These are phyloP conservation scores for Phyllosticta citrichinensis DNA, from an alignment of 2,329 filamentous ascomycete genomes.

Conservation along the genomic window DNA sequence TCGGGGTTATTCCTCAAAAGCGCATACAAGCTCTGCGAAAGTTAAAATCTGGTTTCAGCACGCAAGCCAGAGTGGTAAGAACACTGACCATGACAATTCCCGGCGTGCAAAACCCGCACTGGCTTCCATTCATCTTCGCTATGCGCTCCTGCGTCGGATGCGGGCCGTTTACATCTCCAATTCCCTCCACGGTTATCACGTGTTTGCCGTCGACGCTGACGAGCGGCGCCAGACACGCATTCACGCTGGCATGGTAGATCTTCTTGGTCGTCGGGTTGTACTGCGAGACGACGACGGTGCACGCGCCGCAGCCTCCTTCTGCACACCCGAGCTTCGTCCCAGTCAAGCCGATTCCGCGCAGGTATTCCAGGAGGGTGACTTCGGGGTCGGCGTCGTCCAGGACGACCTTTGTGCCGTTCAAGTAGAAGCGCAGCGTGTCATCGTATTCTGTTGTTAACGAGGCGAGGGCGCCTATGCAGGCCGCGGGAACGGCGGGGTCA, in stretches of 20 bases:
- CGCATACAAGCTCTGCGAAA: slow-evolving; percentile 69
- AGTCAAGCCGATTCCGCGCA: slow-evolving; percentile 84
- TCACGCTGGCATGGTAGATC: slow-evolving; percentile 94
- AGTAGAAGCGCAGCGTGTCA: slow-evolving; percentile 81
- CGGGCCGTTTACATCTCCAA: slow-evolving; percentile 75
- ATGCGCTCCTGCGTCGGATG: slow-evolving; percentile 88
- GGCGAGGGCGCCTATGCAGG: slow-evolving; percentile 40
- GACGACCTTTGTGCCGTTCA: slow-evolving; percentile 85
- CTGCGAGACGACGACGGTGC: slow-evolving; percentile 85
- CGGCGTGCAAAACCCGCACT: slow-evolving; percentile 93
- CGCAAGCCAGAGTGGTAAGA: not conserved
- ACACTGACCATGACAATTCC: slow-evolving; percentile 75
- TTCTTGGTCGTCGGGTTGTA: slow-evolving; percentile 84
- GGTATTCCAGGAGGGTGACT: slow-evolving; percentile 82
- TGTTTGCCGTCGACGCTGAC: slow-evolving; percentile 95
- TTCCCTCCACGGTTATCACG: slow-evolving; percentile 94
- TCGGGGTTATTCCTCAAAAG: slow-evolving; percentile 73
- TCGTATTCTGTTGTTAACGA: slow-evolving; percentile 68
- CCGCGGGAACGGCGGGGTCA: slow-evolving; percentile 37
- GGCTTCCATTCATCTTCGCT: slow-evolving; percentile 82
- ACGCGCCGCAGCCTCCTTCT: slow-evolving; percentile 93
- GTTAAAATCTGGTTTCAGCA: not conserved
- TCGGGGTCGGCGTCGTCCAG: slow-evolving; percentile 86
- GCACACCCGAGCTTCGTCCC: slow-evolving; percentile 95
- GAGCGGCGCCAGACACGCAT: slow-evolving; percentile 87